phyloP scores from a whole-genome alignment of 2,329 filamentous ascomycete genomes.

The Paecilomyces niveus region DNA sequence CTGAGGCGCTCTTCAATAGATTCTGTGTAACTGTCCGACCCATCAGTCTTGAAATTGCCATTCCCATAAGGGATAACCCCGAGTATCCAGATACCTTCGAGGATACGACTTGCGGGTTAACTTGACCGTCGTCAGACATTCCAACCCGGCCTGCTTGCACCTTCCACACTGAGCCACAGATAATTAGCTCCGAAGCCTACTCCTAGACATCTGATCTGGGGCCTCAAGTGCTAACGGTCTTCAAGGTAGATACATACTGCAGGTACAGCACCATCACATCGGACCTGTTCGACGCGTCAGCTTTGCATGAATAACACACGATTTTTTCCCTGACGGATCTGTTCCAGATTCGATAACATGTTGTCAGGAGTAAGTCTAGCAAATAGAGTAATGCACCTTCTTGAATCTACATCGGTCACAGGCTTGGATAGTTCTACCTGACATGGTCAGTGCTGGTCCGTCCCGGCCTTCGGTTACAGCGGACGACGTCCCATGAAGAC shows the following conservation, averaged over 20 bases:
- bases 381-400: constrained; percentile 3
- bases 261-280: constrained; percentile 8
- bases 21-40: constrained; percentile 5
- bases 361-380: not conserved
- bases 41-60: not conserved
- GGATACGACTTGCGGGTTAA: constrained; percentile 9
- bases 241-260: constrained; percentile 2
- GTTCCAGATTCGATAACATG: no score
- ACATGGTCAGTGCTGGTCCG: constrained; percentile 4
- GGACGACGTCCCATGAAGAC: no score
- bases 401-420: constrained; percentile 9
- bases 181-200: not conserved
- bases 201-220: no score
- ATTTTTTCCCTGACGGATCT: no score
- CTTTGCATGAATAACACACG: no score
- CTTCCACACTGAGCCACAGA: constrained; percentile 3
- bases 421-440: constrained; percentile 6
- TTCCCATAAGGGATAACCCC: no score
- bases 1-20: constrained; percentile 9
- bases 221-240: no score
- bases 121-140: constrained; percentile 9
- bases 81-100: constrained; percentile 1
- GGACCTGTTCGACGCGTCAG: not conserved
- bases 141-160: constrained; percentile 6
- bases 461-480: not conserved